Base-by-base conservation (phyloP, 2,329 filamentous ascomycete species). In the Dactylella cylindrospora region DNA sequence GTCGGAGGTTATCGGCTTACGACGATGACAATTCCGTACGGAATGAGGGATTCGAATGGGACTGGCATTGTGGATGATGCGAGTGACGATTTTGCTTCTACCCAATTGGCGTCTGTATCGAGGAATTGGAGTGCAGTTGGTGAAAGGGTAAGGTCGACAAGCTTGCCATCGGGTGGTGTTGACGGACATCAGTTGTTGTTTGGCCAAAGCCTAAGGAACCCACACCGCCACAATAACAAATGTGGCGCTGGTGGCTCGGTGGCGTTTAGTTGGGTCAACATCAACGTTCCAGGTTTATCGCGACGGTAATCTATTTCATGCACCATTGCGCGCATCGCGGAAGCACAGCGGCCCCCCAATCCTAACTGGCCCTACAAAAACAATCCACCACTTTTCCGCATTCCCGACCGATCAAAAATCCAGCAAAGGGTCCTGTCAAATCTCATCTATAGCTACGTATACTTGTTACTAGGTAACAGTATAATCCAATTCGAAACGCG, bases 41-140 rank as follows among this genome's bases (percentile, higher is more conserved):
- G 81, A 73, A 84, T 76, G 67, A 84, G 70, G 43, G 80, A 75
- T 73, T 84, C 82, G 74, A 84, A 84, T 40, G 82, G 82, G 66
- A 84, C 74, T 60, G 79, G 79, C 82, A 84, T 84, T 47, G 70
- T 73, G 73, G 52, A 47, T 41, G 28, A 36, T 52, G 29, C 39
- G 36, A n/a, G 31, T 15, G 32, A n/a, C 32, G 45, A 45, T 53
- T 32, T 31, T 39, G 26, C 39, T 22, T 53, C 47, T 28, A 43
- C 43, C n/a, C n/a, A n/a, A n/a, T n/a, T n/a, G n/a, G n/a, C n/a
- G n/a, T n/a, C n/a, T n/a, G n/a, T n/a, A n/a, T n/a, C n/a, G n/a
- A n/a, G n/a, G n/a, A 29, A 5, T 32, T 6, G 41, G 13, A 33
- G 25, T 25, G 33, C 47, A 29, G 41, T 26, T 41, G 33, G 19